Evolutionary conservation across 1,284 basidiomycete species (phyloP).

Genomic region (Sanghuangporus sanghuang): DNA sequence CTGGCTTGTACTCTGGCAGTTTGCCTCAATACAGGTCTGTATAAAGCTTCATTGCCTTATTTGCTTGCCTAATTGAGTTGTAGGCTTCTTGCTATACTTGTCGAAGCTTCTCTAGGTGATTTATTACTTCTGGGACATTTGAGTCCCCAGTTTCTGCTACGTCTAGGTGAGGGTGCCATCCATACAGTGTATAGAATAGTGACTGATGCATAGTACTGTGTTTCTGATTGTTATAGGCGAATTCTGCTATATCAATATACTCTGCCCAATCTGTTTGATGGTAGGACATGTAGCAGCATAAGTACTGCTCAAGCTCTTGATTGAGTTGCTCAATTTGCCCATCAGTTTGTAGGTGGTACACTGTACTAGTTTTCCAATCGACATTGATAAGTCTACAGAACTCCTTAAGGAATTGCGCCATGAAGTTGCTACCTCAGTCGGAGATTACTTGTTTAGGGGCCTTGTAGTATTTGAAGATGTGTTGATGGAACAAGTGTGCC

Average conservation of each 20-base stretch:
- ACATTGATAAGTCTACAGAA: background rate
- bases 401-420: constrained; percentile 23
- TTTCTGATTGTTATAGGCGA: constrained; percentile 16
- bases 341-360: constrained; percentile 24
- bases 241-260: constrained; percentile 24
- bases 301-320: constrained; percentile 23
- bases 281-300: constrained; percentile 20
- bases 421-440: constrained; percentile 33
- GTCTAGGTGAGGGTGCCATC: background rate
- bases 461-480: constrained; percentile 31
- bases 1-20: background rate
- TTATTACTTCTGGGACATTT: background rate
- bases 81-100: background rate
- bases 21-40: constrained; percentile 19
- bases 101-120: background rate
- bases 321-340: constrained; percentile 28
- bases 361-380: background rate
- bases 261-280: constrained; percentile 29
- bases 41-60: constrained; percentile 22
- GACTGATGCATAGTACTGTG: background rate
- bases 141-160: background rate
- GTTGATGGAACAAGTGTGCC: constrained; percentile 23
- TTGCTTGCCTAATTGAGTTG: constrained; percentile 13
- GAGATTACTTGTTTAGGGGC: constrained; percentile 31
- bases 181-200: background rate